A percentile compares a stretch with the other conserved stretches of the same genome.
Evolutionary conservation across 805 yeast species (phyloP).

Genomic region (Wickerhamiella allomyrinae): DNA sequence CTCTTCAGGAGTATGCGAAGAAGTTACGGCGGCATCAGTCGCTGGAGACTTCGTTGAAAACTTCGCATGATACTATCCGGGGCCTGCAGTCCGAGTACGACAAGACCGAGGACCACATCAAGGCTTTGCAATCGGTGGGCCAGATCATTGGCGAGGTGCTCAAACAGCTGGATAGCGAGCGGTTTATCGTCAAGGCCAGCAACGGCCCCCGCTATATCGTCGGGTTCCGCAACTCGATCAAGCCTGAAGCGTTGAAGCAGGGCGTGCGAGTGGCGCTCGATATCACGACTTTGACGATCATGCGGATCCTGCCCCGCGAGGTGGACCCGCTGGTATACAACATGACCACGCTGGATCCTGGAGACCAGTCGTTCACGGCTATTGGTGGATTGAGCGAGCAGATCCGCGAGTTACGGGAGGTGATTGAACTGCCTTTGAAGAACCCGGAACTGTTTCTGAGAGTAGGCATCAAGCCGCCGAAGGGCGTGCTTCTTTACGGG

Average conservation of each 20-base stretch:
- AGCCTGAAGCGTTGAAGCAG: slow-evolving; percentile 66
- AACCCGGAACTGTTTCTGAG: slow-evolving; percentile 92
- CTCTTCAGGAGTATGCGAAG: slow-evolving; percentile 64
- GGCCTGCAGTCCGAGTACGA: slow-evolving; percentile 72
- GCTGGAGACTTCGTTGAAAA: slow-evolving; percentile 84
- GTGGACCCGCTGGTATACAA: slow-evolving; percentile 96
- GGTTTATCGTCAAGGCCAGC: slow-evolving; percentile 88
- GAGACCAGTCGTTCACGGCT: slow-evolving; percentile 84
- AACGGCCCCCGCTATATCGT: slow-evolving; percentile 97
- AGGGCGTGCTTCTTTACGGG: slow-evolving; percentile 90
- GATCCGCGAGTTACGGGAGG: slow-evolving; percentile 92
- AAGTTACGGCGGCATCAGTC: slow-evolving; percentile 85
- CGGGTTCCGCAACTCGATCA: slow-evolving; percentile 89
- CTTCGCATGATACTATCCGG: slow-evolving; percentile 66
- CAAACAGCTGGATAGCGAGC: slow-evolving; percentile 86
- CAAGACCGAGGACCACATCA: slow-evolving; percentile 92
- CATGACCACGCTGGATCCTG: slow-evolving; percentile 98
- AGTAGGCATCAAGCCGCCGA: slow-evolving; percentile 97
- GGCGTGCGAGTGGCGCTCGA: slow-evolving; percentile 95
- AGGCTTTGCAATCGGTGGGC: slow-evolving; percentile 92
- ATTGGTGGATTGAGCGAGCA: slow-evolving; percentile 96
- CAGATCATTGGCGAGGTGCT: slow-evolving; percentile 94
- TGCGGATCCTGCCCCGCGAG: slow-evolving; percentile 94
- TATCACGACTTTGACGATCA: slow-evolving; percentile 93
- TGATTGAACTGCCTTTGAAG: slow-evolving; percentile 89